Evolutionary conservation across 2,329 filamentous ascomycete species (phyloP).

Genomic region (Dactylella cylindrospora): DNA sequence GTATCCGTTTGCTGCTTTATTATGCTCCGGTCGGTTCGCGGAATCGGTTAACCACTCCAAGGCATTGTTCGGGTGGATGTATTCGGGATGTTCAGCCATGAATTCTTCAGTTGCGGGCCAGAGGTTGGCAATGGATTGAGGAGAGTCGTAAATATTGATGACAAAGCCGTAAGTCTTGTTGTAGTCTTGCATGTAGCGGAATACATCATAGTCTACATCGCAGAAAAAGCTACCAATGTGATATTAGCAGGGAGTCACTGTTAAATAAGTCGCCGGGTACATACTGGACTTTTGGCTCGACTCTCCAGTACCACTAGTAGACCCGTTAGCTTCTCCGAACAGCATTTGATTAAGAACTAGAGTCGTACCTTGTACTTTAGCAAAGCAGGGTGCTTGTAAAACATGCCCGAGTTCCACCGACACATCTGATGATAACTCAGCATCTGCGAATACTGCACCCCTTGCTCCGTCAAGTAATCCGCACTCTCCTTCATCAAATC

Average conservation of each 20-base stretch:
- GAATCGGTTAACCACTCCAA: constrained; percentile 84
- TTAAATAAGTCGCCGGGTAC: not conserved
- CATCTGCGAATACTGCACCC: constrained; percentile 86
- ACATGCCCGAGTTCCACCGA: constrained; percentile 96
- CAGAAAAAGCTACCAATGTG: constrained; percentile 72
- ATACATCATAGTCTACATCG: constrained; percentile 96
- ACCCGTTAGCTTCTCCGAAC: constrained; percentile 55
- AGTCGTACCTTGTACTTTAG: constrained; percentile 51
- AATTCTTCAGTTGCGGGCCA: constrained; percentile 98
- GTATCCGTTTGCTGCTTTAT: constrained; percentile 81
- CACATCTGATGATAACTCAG: constrained; percentile 98
- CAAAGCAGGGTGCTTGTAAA: constrained; percentile 93
- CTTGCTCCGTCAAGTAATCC: constrained; percentile 75
- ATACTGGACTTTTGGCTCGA: constrained; percentile 88
- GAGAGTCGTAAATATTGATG: constrained; percentile 92
- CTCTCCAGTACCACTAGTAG: constrained; percentile 93
- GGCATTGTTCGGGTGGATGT: constrained; percentile 80
- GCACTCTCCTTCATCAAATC: constrained; percentile 84
- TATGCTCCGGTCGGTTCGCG: constrained; percentile 73
- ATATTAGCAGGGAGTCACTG: not conserved
- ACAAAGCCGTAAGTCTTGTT: constrained; percentile 99
- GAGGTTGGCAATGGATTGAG: constrained; percentile 78
- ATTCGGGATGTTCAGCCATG: constrained; percentile 76
- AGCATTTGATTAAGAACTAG: not conserved
- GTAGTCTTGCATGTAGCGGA: constrained; percentile 95